These are phyloP conservation scores for Morella rubra DNA, from an alignment of 306 rosid species.

Conservation along the genomic window DNA sequence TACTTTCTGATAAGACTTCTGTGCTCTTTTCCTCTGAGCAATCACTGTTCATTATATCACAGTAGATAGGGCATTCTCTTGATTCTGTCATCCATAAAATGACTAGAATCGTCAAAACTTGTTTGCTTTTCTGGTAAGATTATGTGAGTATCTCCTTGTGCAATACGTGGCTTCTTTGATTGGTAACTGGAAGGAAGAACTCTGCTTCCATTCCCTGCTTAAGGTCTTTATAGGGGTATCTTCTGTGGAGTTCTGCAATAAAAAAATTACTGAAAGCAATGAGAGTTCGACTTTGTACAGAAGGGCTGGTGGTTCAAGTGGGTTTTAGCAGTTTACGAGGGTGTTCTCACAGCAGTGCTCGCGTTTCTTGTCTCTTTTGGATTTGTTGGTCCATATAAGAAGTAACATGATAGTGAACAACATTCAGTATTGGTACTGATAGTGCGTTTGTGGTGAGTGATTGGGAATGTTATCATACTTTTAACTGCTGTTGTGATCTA, in stretches of 20 bases:
- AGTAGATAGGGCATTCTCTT: conserved; percentile 4
- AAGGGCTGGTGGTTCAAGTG: conserved; percentile 28
- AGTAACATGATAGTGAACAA: not conserved
- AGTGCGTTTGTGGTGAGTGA: not conserved
- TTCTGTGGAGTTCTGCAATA: conserved; percentile 18
- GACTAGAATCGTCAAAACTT: not conserved
- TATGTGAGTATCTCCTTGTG: conserved; percentile 2
- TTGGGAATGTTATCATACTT: not conserved
- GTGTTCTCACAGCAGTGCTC: conserved; percentile 13
- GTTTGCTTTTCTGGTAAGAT: conserved; percentile 20
- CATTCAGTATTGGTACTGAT: no score
- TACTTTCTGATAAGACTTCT: conserved; percentile 23
- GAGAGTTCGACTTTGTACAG: conserved; percentile 26
- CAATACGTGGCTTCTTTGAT: conserved; percentile 14
- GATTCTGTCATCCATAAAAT: not conserved
- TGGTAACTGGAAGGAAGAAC: conserved; percentile 4
- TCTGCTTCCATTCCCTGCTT: not conserved
- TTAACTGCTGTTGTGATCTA: not conserved
- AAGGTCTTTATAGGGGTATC: not conserved
- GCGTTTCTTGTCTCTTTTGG: not conserved
- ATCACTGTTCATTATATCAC: conserved; percentile 4
- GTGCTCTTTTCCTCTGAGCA: conserved; percentile 24
- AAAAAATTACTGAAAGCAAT: conserved; percentile 23
- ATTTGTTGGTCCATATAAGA: not conserved
- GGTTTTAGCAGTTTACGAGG: conserved; percentile 23